Conservation (phyloP, 2,329 filamentous ascomycete genomes). For the Neofusicoccum cordaticola region DNA sequence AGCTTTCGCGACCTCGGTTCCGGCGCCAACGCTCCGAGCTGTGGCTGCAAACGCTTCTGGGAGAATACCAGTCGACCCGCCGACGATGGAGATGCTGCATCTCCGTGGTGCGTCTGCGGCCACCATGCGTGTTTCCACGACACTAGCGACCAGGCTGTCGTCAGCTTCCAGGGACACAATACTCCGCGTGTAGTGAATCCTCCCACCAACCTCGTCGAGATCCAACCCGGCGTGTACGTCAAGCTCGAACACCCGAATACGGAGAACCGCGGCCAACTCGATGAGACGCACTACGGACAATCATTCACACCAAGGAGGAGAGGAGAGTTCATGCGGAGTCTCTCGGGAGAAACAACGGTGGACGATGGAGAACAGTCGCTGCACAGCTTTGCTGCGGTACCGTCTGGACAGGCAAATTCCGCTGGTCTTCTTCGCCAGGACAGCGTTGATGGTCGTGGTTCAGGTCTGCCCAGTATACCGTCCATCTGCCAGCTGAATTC, state of each 20-base stretch:
- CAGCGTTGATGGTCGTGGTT: conserved; percentile 19
- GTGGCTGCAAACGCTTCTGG: conserved; percentile 56
- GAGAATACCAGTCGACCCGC: conserved; percentile 27
- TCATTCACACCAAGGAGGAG: background rate
- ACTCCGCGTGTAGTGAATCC: background rate
- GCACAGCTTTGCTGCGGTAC: background rate
- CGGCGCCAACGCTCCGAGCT: conserved; percentile 43
- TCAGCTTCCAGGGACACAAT: background rate
- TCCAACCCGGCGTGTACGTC: conserved; percentile 17
- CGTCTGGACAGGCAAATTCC: background rate
- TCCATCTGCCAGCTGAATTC: conserved; percentile 36
- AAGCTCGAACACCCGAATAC: background rate
- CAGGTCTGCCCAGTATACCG: conserved; percentile 35
- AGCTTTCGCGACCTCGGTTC: conserved; percentile 49
- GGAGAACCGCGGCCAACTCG: background rate
- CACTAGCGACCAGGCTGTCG: background rate
- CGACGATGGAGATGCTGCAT: conserved; percentile 28
- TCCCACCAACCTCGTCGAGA: background rate
- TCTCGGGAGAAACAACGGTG: background rate
- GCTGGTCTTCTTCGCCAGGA: background rate
- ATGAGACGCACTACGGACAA: background rate
- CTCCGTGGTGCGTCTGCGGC: conserved; percentile 51
- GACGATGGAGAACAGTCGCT: background rate
- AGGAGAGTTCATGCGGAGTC: background rate
- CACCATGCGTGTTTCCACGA: conserved; percentile 59